Evolutionary conservation across 306 rosid species (phyloP).

Genomic region (Cyamopsis tetragonoloba): DNA sequence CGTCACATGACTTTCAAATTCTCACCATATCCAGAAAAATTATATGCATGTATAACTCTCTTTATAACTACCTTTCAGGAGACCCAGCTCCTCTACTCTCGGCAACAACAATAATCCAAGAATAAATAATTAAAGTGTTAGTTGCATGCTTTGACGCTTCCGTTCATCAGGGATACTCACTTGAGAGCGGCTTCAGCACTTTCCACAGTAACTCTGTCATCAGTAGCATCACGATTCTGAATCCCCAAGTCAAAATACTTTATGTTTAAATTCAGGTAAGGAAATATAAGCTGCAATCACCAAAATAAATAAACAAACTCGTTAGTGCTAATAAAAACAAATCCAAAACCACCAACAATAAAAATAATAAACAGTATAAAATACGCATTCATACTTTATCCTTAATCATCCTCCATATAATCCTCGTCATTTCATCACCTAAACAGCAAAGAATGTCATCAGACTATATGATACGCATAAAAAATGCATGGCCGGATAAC

Average conservation of each 20-base stretch:
- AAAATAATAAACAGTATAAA: not conserved
- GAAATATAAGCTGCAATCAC: conserved; percentile 81
- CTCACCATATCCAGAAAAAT: not conserved
- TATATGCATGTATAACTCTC: not conserved
- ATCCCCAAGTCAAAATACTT: conserved; percentile 91
- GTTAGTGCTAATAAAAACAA: not conserved
- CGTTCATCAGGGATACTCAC: conserved; percentile 39
- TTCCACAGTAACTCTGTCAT: conserved; percentile 81
- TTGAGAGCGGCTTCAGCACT: conserved; percentile 91
- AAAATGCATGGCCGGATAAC: too few relatives aligned
- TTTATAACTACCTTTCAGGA: not conserved
- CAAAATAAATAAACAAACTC: not conserved
- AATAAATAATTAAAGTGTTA: not conserved
- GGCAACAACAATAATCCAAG: conserved; percentile 3
- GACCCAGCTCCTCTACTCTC: conserved; percentile 3
- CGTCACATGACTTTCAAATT: not conserved
- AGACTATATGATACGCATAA: too few relatives aligned
- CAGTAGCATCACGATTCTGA: conserved; percentile 83
- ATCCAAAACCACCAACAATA: not conserved
- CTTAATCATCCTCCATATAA: conserved; percentile 83
- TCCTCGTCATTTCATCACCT: conserved; percentile 98
- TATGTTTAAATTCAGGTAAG: conserved; percentile 74
- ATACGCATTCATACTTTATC: conserved; percentile 52
- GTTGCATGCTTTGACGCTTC: not conserved
- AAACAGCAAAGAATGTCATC: not conserved